These are phyloP conservation scores for Yamadazyma phyllophila DNA, from an alignment of 805 yeast species.

Conservation along the genomic window DNA sequence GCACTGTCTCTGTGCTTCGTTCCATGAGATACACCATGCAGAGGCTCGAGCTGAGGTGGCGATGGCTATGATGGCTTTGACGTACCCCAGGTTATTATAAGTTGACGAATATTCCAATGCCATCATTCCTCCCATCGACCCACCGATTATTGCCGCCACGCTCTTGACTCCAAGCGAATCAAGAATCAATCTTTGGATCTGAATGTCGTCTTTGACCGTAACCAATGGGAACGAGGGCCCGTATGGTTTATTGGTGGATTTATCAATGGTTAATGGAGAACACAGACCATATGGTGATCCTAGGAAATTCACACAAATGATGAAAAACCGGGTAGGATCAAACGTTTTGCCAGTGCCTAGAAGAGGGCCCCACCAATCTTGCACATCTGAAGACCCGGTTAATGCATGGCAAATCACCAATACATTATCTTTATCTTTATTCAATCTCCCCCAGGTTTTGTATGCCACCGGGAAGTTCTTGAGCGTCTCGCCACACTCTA, in stretches of 20 bases:
- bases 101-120: slow-evolving; percentile 77
- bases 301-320: slow-evolving; percentile 85
- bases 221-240: slow-evolving; percentile 96
- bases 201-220: slow-evolving; percentile 90
- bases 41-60: slow-evolving; percentile 95
- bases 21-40: slow-evolving; percentile 99
- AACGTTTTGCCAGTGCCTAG: slow-evolving; percentile 83
- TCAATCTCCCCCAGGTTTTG: slow-evolving; percentile 91
- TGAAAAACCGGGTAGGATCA: slow-evolving; percentile 84
- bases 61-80: slow-evolving; percentile 69
- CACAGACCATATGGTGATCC: slow-evolving; percentile 97
- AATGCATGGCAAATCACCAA: slow-evolving; percentile 94
- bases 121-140: slow-evolving; percentile 99
- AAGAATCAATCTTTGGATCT: slow-evolving; percentile 70
- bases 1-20: slow-evolving; percentile 96
- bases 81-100: slow-evolving; percentile 64
- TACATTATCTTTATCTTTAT: slow-evolving; percentile 66
- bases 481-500: slow-evolving; percentile 81
- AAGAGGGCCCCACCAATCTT: slow-evolving; percentile 99
- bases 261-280: slow-evolving; percentile 81
- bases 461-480: slow-evolving; percentile 85
- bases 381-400: slow-evolving; percentile 92
- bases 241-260: slow-evolving; percentile 69
- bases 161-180: slow-evolving; percentile 78
- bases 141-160: slow-evolving; percentile 87